A percentile compares a stretch with the other conserved stretches of the same genome.
These are phyloP conservation scores for Parastagonospora nodorum DNA, from an alignment of 2,329 filamentous ascomycete genomes.

Conservation along the genomic window DNA sequence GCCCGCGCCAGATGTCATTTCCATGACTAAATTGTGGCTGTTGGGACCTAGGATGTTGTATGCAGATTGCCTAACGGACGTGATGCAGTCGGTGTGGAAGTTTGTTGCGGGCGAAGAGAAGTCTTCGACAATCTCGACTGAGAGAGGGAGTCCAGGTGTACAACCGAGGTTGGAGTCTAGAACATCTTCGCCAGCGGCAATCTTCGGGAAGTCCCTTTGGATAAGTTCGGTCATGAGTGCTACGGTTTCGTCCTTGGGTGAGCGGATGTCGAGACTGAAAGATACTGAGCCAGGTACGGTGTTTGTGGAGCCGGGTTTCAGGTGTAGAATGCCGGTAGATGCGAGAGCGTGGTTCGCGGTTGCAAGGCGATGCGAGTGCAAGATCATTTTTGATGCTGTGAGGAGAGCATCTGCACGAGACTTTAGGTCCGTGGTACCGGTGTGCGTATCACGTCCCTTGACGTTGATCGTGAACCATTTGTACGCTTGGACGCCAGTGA, in stretches of 20 bases:
- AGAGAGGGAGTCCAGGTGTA: constrained; percentile 57
- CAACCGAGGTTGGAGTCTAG: constrained; percentile 52
- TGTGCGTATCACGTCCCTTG: constrained; percentile 71
- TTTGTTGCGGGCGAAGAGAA: constrained; percentile 61
- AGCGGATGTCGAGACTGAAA: constrained; percentile 72
- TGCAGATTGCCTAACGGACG: constrained; percentile 66
- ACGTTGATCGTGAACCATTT: constrained; percentile 74
- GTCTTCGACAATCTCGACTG: constrained; percentile 64
- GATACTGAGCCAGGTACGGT: constrained; percentile 71
- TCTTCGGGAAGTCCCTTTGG: constrained; percentile 61
- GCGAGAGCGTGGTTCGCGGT: constrained; percentile 65
- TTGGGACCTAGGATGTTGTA: constrained; percentile 60
- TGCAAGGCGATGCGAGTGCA: constrained; percentile 68
- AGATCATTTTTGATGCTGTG: constrained; percentile 69
- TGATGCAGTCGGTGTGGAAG: constrained; percentile 71
- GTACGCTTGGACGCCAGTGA: constrained; percentile 75
- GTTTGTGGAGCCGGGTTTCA: constrained; percentile 72
- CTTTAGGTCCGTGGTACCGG: constrained; percentile 72
- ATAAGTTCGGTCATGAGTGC: constrained; percentile 63
- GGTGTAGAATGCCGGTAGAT: constrained; percentile 70
- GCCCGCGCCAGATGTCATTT: constrained; percentile 68
- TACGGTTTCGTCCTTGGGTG: constrained; percentile 61
- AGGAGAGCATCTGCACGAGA: constrained; percentile 72
- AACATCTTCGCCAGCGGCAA: constrained; percentile 63
- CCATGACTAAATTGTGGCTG: constrained; percentile 58